A percentile compares a stretch with the other conserved stretches of the same genome.
Evolutionary conservation across 73 alveolate species (phyloP).

Genomic region (Paramecium bursaria): DNA sequence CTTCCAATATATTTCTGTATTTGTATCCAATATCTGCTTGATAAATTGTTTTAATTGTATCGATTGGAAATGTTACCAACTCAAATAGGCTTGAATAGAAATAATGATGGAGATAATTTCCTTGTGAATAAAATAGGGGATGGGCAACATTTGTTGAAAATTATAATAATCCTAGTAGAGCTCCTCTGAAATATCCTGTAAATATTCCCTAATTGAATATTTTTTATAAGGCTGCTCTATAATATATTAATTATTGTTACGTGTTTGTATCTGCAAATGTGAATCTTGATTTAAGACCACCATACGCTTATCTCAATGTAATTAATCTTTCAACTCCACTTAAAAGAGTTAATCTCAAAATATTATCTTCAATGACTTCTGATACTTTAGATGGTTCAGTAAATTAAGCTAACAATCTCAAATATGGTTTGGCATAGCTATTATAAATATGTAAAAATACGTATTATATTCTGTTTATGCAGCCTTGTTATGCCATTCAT

Average conservation of each 20-base stretch:
- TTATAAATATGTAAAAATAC: background rate
- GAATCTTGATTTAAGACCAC: slow-evolving; percentile 62
- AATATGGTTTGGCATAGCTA: slow-evolving; percentile 16
- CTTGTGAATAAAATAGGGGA: slow-evolving; percentile 57
- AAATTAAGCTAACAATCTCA: slow-evolving; percentile 8
- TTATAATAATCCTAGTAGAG: slow-evolving; percentile 52
- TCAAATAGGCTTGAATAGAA: slow-evolving; percentile 53
- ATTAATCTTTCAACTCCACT: slow-evolving; percentile 72
- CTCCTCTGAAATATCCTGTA: slow-evolving; percentile 72
- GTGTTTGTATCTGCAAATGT: slow-evolving; percentile 65
- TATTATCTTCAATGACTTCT: slow-evolving; percentile 64
- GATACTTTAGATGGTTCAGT: slow-evolving; percentile 51
- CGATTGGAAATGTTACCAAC: slow-evolving; percentile 61
- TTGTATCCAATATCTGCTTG: slow-evolving; percentile 56
- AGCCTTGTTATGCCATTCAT: slow-evolving; percentile 36
- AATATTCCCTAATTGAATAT: slow-evolving; percentile 66
- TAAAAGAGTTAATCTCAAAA: slow-evolving; percentile 60
- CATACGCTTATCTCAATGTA: slow-evolving; percentile 68
- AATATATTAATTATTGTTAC: background rate
- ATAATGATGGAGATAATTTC: slow-evolving; percentile 13
- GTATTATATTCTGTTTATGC: slow-evolving; percentile 29
- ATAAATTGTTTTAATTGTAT: slow-evolving; percentile 62
- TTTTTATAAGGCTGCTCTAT: slow-evolving; percentile 60
- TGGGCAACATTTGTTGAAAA: slow-evolving; percentile 54
- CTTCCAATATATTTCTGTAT: slow-evolving; percentile 66